Evolutionary conservation across 2,329 filamentous ascomycete species (phyloP).

Genomic region (Aphanocladium album): DNA sequence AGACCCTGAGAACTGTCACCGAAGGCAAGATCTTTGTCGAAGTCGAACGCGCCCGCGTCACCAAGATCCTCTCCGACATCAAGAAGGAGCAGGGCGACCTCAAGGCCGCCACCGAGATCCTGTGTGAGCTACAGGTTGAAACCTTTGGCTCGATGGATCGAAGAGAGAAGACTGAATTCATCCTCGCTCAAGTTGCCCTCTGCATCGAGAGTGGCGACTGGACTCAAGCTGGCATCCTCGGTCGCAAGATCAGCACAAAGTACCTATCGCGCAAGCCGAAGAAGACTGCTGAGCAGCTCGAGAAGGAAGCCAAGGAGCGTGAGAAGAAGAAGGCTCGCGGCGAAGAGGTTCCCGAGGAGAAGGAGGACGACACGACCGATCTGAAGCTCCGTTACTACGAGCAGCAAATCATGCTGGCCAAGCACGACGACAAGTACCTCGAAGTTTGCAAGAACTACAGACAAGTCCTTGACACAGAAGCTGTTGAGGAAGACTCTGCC

Average conservation of each 20-base stretch:
- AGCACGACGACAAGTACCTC: slow-evolving; percentile 96
- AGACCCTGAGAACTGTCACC: slow-evolving; percentile 91
- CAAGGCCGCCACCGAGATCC: slow-evolving; percentile 81
- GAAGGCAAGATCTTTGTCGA: slow-evolving; percentile 99
- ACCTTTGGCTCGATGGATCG: slow-evolving; percentile 98
- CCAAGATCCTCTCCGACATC: slow-evolving; percentile 91
- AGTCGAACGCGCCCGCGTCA: slow-evolving; percentile 93
- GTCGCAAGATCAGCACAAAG: slow-evolving; percentile 92
- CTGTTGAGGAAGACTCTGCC: slow-evolving; percentile 81
- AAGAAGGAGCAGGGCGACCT: slow-evolving; percentile 94
- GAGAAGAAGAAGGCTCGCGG: slow-evolving; percentile 79
- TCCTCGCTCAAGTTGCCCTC: slow-evolving; percentile 86
- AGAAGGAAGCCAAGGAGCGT: slow-evolving; percentile 83
- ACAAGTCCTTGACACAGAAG: slow-evolving; percentile 92
- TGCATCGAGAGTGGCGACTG: slow-evolving; percentile 96
- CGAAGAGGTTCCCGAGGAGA: slow-evolving; percentile 72
- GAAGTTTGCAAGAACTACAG: slow-evolving; percentile 98
- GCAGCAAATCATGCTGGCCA: slow-evolving; percentile 91
- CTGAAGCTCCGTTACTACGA: slow-evolving; percentile 95
- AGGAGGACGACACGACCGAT: slow-evolving; percentile 88
- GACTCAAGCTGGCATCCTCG: slow-evolving; percentile 90
- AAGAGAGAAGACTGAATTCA: slow-evolving; percentile 98
- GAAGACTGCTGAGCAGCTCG: slow-evolving; percentile 82
- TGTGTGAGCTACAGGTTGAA: slow-evolving; percentile 97
- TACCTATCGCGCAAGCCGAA: slow-evolving; percentile 88